These are phyloP conservation scores for Oryza coarctata DNA, from an alignment of 176 grass and related monocot species.

Conservation along the genomic window DNA sequence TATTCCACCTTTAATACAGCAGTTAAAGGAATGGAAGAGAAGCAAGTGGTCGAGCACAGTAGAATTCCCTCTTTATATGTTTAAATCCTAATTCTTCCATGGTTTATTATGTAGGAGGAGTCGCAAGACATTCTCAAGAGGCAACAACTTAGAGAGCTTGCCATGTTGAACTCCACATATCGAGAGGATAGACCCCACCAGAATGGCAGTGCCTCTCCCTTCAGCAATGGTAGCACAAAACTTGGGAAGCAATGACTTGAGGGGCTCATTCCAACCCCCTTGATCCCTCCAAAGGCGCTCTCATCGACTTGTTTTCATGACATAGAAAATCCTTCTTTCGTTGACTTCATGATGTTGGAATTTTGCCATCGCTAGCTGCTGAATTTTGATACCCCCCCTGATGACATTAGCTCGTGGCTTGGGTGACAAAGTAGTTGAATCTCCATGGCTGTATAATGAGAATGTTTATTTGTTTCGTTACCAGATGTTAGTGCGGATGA, in stretches of 20 bases:
- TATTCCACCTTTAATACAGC: not conserved
- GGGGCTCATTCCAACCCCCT: not conserved
- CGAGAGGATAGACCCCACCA: slow-evolving; percentile 60
- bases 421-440: slow-evolving; percentile 29
- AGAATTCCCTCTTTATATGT: not conserved
- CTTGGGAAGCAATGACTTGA: slow-evolving; percentile 35
- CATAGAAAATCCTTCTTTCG: slow-evolving; percentile 7
- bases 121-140: slow-evolving; percentile 75
- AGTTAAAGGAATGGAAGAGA: slow-evolving; percentile 12
- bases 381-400: slow-evolving; percentile 30
- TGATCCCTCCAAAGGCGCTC: slow-evolving; percentile 24
- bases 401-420: slow-evolving; percentile 30
- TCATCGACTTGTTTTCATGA: slow-evolving; percentile 21
- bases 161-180: slow-evolving; percentile 64
- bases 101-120: slow-evolving; percentile 55
- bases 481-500: slow-evolving; percentile 20
- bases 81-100: slow-evolving; percentile 6
- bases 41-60: not conserved
- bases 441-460: slow-evolving; percentile 31
- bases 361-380: slow-evolving; percentile 30
- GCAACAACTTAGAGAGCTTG: slow-evolving; percentile 73
- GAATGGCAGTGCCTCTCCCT: slow-evolving; percentile 48
- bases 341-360: slow-evolving; percentile 20
- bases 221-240: slow-evolving; percentile 57
- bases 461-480: not conserved